Percentiles rank a stretch among this genome's conserved stretches.
phyloP scores from a whole-genome alignment of 306 rosid species.

The Lithocarpus polystachyus region DNA sequence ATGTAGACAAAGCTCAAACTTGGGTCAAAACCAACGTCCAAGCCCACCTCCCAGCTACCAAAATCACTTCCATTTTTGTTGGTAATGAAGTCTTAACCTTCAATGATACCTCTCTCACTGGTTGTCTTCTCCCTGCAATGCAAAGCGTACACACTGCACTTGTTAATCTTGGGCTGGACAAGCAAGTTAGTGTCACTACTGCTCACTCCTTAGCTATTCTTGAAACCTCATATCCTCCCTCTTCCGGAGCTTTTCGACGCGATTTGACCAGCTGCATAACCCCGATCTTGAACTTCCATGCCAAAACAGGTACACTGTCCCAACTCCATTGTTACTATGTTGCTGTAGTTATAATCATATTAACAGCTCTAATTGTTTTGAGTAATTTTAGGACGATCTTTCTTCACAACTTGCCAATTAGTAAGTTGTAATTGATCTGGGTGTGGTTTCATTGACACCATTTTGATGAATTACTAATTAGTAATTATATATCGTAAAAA shows the following conservation, averaged over 20 bases:
- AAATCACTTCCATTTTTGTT: slow-evolving; percentile 77
- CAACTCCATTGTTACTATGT: no score
- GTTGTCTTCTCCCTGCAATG: slow-evolving; percentile 80
- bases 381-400: no score
- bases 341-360: no score
- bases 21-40: slow-evolving; percentile 84
- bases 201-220: slow-evolving; percentile 79
- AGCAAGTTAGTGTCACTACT: slow-evolving; percentile 67
- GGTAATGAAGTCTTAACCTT: slow-evolving; percentile 90
- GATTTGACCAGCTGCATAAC: slow-evolving; percentile 57
- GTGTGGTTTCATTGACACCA: no score
- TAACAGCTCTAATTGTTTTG: no score
- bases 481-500: no score
- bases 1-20: slow-evolving; percentile 51
- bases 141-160: slow-evolving; percentile 74
- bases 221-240: slow-evolving; percentile 80
- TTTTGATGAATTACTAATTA: no score
- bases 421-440: no score
- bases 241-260: slow-evolving; percentile 69
- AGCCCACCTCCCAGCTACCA: slow-evolving; percentile 67
- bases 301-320: slow-evolving; percentile 62
- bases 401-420: no score
- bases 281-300: slow-evolving; percentile 69
- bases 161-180: slow-evolving; percentile 48
- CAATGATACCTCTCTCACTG: slow-evolving; percentile 65